Evolutionary conservation across 192 early-diverging fungal genomes (phyloP).

Genomic region (Glomus cerebriforme): DNA sequence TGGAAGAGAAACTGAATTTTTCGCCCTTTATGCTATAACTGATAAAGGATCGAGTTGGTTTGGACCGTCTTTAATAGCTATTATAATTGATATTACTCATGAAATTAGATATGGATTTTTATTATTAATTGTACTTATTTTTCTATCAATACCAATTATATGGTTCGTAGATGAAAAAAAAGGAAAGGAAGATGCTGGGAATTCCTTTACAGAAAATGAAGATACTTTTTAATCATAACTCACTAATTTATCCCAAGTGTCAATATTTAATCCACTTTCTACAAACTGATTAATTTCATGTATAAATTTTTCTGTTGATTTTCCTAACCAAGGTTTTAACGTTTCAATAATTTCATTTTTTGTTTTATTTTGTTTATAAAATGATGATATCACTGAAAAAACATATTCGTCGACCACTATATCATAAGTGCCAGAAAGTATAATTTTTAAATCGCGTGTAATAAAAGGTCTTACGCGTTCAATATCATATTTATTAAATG

Average conservation of each 20-base stretch:
- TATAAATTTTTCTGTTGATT: not conserved
- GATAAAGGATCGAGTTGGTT: conserved; percentile 71
- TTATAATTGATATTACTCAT: conserved; percentile 52
- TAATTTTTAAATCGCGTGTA: not conserved
- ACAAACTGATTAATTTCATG: not conserved
- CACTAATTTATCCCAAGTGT: not conserved
- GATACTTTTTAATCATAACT: not conserved
- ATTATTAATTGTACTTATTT: conserved; percentile 50
- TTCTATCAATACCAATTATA: conserved; percentile 53
- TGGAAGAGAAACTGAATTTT: conserved; percentile 67
- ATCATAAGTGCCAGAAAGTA: not conserved
- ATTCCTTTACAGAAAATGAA: conserved; percentile 28
- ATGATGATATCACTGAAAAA: not conserved
- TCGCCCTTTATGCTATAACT: conserved; percentile 63
- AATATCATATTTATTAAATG: not conserved
- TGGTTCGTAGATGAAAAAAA: conserved; percentile 51
- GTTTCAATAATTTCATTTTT: not conserved
- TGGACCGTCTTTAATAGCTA: conserved; percentile 62
- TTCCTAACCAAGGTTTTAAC: not conserved
- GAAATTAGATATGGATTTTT: conserved; percentile 53
- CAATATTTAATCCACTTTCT: not conserved
- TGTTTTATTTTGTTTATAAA: not conserved
- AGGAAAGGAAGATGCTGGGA: conserved; percentile 49
- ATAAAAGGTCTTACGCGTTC: not conserved
- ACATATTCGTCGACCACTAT: not conserved